A percentile compares a stretch with the other conserved stretches of the same genome.
These are phyloP conservation scores for Aspergillus pseudonomiae DNA, from an alignment of 2,329 filamentous ascomycete genomes.

Conservation along the genomic window DNA sequence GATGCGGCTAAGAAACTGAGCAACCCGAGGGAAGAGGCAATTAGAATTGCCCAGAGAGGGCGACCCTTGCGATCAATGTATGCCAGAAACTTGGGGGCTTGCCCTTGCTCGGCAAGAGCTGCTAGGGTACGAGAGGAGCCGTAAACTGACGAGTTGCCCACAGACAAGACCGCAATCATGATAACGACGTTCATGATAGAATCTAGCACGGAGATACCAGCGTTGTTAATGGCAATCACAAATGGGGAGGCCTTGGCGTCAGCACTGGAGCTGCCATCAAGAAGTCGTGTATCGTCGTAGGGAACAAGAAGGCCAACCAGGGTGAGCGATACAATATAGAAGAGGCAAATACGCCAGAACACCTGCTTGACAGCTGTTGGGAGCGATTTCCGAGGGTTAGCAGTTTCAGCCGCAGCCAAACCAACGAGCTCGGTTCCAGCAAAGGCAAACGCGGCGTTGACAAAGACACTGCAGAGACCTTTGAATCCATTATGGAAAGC, in stretches of 20 bases:
- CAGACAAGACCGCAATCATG: slow-evolving; percentile 83
- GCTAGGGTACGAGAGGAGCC: slow-evolving; percentile 88
- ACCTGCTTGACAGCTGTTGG: slow-evolving; percentile 90
- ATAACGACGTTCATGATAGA: slow-evolving; percentile 96
- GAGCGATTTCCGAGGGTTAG: slow-evolving; percentile 67
- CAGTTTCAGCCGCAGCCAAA: slow-evolving; percentile 61
- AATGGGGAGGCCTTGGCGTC: slow-evolving; percentile 83
- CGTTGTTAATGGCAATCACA: slow-evolving; percentile 86
- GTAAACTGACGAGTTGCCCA: slow-evolving; percentile 90
- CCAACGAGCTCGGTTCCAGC: slow-evolving; percentile 65
- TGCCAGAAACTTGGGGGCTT: slow-evolving; percentile 74
- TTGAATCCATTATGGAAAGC: slow-evolving; percentile 70
- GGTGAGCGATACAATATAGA: slow-evolving; percentile 82
- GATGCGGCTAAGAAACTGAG: slow-evolving; percentile 76
- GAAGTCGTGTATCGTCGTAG: slow-evolving; percentile 67
- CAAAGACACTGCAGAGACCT: slow-evolving; percentile 64
- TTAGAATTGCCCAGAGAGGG: slow-evolving; percentile 71
- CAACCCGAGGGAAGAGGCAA: slow-evolving; percentile 70
- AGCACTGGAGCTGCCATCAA: slow-evolving; percentile 59
- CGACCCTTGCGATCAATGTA: slow-evolving; percentile 85
- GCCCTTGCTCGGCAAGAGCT: slow-evolving; percentile 83
- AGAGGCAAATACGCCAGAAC: slow-evolving; percentile 90
- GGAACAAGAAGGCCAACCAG: slow-evolving; percentile 82
- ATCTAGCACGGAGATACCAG: slow-evolving; percentile 77
- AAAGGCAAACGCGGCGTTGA: slow-evolving; percentile 66